Evolutionary conservation across 257 asterid species (phyloP).

Genomic region (Fraxinus pennsylvanica): DNA sequence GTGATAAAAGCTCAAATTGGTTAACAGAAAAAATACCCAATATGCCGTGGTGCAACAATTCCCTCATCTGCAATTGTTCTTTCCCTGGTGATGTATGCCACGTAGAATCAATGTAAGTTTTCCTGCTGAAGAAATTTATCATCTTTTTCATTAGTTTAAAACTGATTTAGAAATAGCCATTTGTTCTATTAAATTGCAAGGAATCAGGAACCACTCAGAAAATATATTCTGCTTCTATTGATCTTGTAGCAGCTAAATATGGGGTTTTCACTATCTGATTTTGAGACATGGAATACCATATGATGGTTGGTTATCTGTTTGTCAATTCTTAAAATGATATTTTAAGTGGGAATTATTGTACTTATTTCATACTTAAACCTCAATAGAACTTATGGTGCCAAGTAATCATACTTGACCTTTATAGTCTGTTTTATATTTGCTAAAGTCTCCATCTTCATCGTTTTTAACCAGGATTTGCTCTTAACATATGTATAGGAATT

Average conservation of each 20-base stretch:
- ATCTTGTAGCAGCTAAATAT: not conserved
- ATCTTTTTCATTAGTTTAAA: not conserved
- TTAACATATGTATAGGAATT: too few relatives aligned
- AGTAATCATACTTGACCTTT: not conserved
- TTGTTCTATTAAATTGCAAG: too few relatives aligned
- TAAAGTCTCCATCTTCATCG: too few relatives aligned
- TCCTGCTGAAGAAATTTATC: not conserved
- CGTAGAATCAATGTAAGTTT: slow-evolving; percentile 47
- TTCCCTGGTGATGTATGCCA: slow-evolving; percentile 49
- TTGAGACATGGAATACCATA: not conserved
- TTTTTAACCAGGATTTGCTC: too few relatives aligned
- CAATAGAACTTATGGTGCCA: not conserved
- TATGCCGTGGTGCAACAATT: slow-evolving; percentile 24
- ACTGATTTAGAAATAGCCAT: not conserved
- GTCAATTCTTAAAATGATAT: not conserved
- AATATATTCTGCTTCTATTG: not conserved
- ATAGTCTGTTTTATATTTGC: too few relatives aligned
- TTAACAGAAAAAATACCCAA: not conserved
- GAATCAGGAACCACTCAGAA: too few relatives aligned
- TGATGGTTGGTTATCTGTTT: not conserved
- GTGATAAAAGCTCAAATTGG: slow-evolving; percentile 53
- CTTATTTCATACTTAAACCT: not conserved
- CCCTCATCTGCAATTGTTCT: slow-evolving; percentile 49
- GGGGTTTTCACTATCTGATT: not conserved
- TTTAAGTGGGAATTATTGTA: not conserved